These are phyloP conservation scores for Phlyctochytrium bullatum DNA, from an alignment of 192 early-diverging fungal genomes.

Conservation along the genomic window DNA sequence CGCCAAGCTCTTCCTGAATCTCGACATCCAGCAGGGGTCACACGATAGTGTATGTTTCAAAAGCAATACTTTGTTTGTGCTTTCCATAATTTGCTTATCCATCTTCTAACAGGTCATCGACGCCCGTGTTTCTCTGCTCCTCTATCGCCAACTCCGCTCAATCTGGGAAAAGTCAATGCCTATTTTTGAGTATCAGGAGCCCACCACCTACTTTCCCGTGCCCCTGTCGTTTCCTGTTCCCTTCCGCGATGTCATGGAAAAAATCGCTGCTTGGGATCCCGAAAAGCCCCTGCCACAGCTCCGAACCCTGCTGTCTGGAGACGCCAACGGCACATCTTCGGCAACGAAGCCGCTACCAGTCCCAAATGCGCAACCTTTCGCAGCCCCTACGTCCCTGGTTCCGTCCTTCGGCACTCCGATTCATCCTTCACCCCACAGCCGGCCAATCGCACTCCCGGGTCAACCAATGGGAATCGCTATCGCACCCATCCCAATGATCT, in stretches of 20 bases:
- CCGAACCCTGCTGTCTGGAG: background rate
- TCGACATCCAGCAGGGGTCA: constrained; percentile 74
- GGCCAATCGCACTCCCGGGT: background rate
- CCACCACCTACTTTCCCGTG: background rate
- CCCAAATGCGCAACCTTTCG: background rate
- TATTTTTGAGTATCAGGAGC: background rate
- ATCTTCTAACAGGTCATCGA: constrained; percentile 47
- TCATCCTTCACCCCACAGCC: background rate
- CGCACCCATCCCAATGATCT: background rate
- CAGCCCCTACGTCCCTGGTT: background rate
- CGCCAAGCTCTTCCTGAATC: constrained; percentile 60
- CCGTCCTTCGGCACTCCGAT: background rate
- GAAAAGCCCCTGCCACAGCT: background rate
- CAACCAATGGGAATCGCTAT: background rate
- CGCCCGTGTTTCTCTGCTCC: constrained; percentile 76
- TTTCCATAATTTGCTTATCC: background rate
- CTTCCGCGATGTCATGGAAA: background rate
- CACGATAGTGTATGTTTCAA: constrained; percentile 66
- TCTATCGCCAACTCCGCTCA: constrained; percentile 75
- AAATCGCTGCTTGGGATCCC: background rate
- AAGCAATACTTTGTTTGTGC: background rate
- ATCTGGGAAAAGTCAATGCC: constrained; percentile 69
- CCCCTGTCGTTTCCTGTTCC: background rate
- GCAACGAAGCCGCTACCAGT: background rate
- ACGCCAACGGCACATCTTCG: no score